Base-by-base conservation (phyloP, 768 basidiomycete genomes). In the Termitomyces sp. region DNA sequence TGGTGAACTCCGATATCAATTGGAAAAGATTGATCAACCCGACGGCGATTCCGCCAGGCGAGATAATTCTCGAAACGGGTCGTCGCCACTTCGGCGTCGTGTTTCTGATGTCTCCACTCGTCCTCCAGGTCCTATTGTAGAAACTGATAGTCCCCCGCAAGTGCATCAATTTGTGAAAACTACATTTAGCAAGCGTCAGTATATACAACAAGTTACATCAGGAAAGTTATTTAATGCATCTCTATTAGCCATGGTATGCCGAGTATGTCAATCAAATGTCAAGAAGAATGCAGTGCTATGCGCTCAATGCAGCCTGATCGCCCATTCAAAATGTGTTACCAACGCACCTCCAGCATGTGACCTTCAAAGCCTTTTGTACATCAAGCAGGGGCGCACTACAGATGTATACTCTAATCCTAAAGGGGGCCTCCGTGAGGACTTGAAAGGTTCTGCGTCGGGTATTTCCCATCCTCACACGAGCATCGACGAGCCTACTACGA, bases 101-200 rank as follows among this genome's bases (percentile, higher is more conserved):
- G 66, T 74, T 24, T 76, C 79, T 22, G 66, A 75, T 49, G 61
- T 74, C 27, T 75, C 79, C 18, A 64, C 72, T 53, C 72, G 69
- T 7, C 26, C 56, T 32, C n/a, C 43, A 32, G 26, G 42, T 46
- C 74, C 73, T 42, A 73, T 65, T 47, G 74, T 68, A 20, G 71
- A 79, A 59, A 74, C 74, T 63, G 80, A 81, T 13, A 81, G 88
- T 60, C 81, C 83, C 4, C 81, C 86, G 20, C 81, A 83, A 47
- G 81, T 87, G 37, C 95, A 97, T 65, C 80, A 82, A 13, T 94
- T 96, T 69, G 89, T 96, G 31, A 94, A 92, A 75, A 95, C 93
- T 4, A 89, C 89, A 9, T 97, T 98, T 71, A 86, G 87, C 66
- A 94, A 94, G 77, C 84, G 94, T 97, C 68, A 69, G 90, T 76